Conservation (phyloP, 768 basidiomycete species). For the Dendrothele bispora region DNA sequence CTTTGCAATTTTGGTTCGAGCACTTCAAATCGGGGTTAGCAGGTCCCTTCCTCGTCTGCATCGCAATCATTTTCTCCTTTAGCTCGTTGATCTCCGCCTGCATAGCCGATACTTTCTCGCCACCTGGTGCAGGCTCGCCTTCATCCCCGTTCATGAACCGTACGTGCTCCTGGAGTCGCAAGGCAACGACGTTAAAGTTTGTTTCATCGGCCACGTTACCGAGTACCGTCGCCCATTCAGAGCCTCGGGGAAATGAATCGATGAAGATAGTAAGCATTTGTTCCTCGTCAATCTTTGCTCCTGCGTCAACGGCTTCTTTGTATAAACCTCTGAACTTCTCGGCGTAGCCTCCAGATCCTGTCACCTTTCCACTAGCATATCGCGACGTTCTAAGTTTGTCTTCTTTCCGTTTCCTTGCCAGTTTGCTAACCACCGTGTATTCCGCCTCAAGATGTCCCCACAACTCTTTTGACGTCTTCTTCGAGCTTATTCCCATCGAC, state of each 20-base stretch:
- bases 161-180: neutral
- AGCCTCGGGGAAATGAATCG: neutral
- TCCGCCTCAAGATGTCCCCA: constrained; percentile 1
- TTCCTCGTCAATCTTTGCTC: neutral
- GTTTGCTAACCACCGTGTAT: neutral
- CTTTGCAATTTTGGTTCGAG: constrained; percentile 18
- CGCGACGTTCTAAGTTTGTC: constrained; percentile 1
- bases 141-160: neutral
- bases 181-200: neutral
- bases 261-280: constrained; percentile 4
- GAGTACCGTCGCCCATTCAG: neutral
- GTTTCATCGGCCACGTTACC: neutral
- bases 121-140: neutral
- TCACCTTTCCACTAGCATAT: neutral
- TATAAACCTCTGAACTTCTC: too few species aligned
- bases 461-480: neutral
- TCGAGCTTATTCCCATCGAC: neutral
- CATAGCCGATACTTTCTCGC: neutral
- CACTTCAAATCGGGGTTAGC: neutral
- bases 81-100: neutral
- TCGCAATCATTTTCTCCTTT: too few species aligned
- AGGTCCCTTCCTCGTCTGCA: neutral
- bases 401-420: neutral
- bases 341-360: neutral
- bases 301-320: neutral